phyloP scores from a whole-genome alignment of 495 filamentous ascomycete genomes.

The Elaphomyces granulatus region DNA sequence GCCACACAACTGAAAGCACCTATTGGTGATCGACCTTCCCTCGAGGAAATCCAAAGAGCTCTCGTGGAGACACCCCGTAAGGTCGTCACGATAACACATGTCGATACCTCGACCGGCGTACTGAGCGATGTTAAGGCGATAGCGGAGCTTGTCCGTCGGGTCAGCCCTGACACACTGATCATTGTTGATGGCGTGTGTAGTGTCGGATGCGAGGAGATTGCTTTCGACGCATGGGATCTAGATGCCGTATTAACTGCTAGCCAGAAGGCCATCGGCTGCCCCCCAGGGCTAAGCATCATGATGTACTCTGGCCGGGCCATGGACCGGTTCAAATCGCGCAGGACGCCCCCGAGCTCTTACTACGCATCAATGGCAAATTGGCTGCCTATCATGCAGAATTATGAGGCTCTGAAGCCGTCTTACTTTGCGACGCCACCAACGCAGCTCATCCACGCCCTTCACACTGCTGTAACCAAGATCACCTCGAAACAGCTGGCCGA shows the following conservation, averaged over 20 bases:
- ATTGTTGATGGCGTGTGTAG: slow-evolving; percentile 95
- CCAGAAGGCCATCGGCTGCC: slow-evolving; percentile 93
- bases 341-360: slow-evolving; percentile 68
- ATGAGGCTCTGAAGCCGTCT: slow-evolving; percentile 89
- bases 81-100: slow-evolving; percentile 84
- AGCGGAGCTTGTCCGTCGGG: slow-evolving; percentile 63
- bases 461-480: slow-evolving; percentile 85
- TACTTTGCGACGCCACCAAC: slow-evolving; percentile 97
- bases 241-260: slow-evolving; percentile 88
- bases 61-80: slow-evolving; percentile 84
- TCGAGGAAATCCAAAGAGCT: slow-evolving; percentile 73
- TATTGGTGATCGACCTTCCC: slow-evolving; percentile 76
- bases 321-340: slow-evolving; percentile 59
- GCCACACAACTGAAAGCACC: slow-evolving; percentile 80
- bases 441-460: slow-evolving; percentile 84
- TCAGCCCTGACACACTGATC: slow-evolving; percentile 80
- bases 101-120: slow-evolving; percentile 93
- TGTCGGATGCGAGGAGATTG: slow-evolving; percentile 89
- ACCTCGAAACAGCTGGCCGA: slow-evolving; percentile 60
- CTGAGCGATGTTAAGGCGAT: slow-evolving; percentile 77
- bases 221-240: slow-evolving; percentile 86
- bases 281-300: slow-evolving; percentile 81
- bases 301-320: slow-evolving; percentile 89
- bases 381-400: slow-evolving; percentile 97
- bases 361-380: slow-evolving; percentile 95